These are phyloP conservation scores for Barnettozyma salicaria DNA, from an alignment of 805 yeast genomes.

Conservation along the genomic window DNA sequence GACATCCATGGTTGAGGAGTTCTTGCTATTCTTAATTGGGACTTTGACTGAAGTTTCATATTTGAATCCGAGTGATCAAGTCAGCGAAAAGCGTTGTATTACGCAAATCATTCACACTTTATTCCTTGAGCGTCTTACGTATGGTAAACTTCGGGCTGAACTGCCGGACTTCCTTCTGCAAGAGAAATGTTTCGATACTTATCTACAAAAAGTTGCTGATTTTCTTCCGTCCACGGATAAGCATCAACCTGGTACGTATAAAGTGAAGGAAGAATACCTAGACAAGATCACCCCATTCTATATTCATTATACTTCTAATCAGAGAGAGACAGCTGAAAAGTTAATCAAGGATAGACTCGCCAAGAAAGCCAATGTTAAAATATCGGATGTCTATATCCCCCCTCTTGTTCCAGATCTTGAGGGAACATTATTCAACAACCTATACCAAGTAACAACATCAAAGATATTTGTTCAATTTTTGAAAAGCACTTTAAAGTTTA, in stretches of 20 bases:
- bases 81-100: constrained; percentile 45
- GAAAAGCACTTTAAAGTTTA: constrained; percentile 40
- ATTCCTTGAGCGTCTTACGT: constrained; percentile 69
- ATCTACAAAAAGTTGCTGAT: constrained; percentile 50
- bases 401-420: constrained; percentile 41
- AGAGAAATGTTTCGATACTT: constrained; percentile 68
- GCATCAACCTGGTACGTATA: constrained; percentile 57
- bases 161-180: constrained; percentile 72
- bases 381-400: constrained; percentile 47
- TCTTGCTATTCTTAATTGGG: constrained; percentile 59
- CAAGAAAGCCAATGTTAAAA: constrained; percentile 32
- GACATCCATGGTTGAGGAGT: constrained; percentile 73
- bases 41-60: constrained; percentile 62
- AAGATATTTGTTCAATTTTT: constrained; percentile 48
- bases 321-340: constrained; percentile 76
- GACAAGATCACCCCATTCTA: constrained; percentile 74
- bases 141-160: constrained; percentile 58
- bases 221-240: constrained; percentile 55
- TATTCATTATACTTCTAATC: constrained; percentile 68
- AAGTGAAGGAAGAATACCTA: constrained; percentile 51
- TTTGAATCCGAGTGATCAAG: constrained; percentile 44
- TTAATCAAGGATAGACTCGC: constrained; percentile 48
- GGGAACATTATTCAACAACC: constrained; percentile 34
- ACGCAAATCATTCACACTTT: constrained; percentile 77
- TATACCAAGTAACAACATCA: constrained; percentile 50